These are phyloP conservation scores for Trichophyton rubrum DNA, from an alignment of 2,329 filamentous ascomycete species.

Conservation along the genomic window DNA sequence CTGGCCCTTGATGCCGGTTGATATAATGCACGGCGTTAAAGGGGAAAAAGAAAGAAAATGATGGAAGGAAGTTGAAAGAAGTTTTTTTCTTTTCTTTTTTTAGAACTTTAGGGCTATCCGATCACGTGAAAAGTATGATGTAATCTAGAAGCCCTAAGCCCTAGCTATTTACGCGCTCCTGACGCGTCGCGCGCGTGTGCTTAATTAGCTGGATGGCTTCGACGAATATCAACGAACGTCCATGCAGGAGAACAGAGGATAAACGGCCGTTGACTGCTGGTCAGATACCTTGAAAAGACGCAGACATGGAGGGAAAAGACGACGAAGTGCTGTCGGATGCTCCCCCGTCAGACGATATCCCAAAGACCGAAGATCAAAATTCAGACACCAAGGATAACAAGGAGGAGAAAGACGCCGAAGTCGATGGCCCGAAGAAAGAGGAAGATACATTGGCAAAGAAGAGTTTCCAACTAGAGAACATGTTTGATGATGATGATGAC, in stretches of 20 bases:
- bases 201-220: not conserved
- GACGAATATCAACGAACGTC: not conserved
- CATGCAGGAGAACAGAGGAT: not conserved
- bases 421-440: not conserved
- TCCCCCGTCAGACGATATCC: conserved; percentile 5
- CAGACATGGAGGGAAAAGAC: conserved; percentile 7
- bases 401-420: not conserved
- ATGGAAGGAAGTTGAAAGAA: not conserved
- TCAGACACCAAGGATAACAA: not conserved
- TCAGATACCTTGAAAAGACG: not conserved
- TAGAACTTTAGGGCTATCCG: not conserved
- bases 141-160: not conserved
- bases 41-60: not conserved
- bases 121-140: not conserved
- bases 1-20: not conserved
- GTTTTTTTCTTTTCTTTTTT: not conserved
- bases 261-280: not conserved
- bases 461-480: conserved; percentile 40
- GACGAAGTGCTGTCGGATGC: conserved; percentile 10
- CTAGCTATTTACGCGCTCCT: not conserved
- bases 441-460: not conserved
- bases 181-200: conserved; percentile 3
- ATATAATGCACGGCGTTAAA: not conserved
- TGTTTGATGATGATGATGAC: conserved; percentile 47
- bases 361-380: not conserved